A percentile compares a stretch with the other conserved stretches of the same genome.
phyloP scores from a whole-genome alignment of 306 rosid species.

The Acmispon strigosus region DNA sequence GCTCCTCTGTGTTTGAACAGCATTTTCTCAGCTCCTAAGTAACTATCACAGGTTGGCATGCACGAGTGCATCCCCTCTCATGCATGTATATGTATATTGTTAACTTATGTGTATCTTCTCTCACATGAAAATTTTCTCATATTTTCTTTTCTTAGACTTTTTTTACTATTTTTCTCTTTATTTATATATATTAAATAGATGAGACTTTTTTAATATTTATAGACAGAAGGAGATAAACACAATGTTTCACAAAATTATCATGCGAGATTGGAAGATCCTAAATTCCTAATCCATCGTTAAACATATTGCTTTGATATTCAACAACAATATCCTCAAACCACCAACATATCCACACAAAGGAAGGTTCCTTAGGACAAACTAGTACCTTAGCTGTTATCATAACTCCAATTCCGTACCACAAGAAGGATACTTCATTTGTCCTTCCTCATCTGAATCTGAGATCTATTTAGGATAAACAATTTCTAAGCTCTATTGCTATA shows the following conservation, averaged over 20 bases:
- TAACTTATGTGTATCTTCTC: background rate
- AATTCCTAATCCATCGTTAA: too few relatives aligned
- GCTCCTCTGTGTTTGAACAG: background rate
- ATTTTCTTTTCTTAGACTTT: too few relatives aligned
- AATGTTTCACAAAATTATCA: too few relatives aligned
- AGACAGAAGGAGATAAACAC: too few relatives aligned
- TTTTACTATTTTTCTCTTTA: too few relatives aligned
- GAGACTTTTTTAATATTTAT: too few relatives aligned
- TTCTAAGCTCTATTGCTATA: background rate
- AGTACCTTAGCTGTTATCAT: slow-evolving; percentile 38
- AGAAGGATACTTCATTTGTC: slow-evolving; percentile 27
- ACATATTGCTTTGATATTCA: background rate
- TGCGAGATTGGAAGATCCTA: too few relatives aligned
- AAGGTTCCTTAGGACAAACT: slow-evolving; percentile 36
- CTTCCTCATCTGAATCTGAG: slow-evolving; percentile 33
- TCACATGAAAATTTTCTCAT: too few relatives aligned
- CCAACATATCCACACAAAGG: slow-evolving; percentile 20
- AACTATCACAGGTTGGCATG: slow-evolving; percentile 27
- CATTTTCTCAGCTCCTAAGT: slow-evolving; percentile 5
- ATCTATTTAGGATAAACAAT: slow-evolving; percentile 17
- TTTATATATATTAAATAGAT: too few relatives aligned
- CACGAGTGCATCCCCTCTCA: slow-evolving; percentile 19
- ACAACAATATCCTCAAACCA: slow-evolving; percentile 26
- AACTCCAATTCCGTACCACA: slow-evolving; percentile 28
- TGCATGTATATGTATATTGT: slow-evolving; percentile 4